Conservation (phyloP, 2,329 filamentous ascomycete species). For the Beauveria bassiana region DNA sequence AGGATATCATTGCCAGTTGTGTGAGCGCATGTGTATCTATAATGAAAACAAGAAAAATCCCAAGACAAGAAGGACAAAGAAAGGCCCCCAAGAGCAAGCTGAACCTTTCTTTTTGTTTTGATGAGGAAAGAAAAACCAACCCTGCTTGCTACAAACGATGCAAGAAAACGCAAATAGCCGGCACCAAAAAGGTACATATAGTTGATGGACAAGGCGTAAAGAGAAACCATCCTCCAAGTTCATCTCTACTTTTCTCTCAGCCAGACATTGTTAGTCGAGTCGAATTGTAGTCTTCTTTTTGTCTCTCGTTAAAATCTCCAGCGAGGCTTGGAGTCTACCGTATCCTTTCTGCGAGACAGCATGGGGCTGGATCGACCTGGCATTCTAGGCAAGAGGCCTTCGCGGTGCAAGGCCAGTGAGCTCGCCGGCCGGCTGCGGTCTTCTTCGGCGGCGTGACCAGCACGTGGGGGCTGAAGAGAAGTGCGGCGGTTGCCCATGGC, state of each 20-base stretch:
- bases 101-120: background rate
- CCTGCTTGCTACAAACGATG: background rate
- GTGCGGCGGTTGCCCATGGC: conserved; percentile 38
- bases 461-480: conserved; percentile 42
- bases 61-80: background rate
- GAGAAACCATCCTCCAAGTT: too few relatives aligned
- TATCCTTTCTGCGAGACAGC: conserved; percentile 32
- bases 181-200: background rate
- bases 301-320: conserved; percentile 35
- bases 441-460: conserved; percentile 24
- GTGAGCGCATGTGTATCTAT: conserved; percentile 2
- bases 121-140: background rate
- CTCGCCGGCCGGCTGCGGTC: conserved; percentile 42
- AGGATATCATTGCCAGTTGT: conserved; percentile 9
- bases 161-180: background rate
- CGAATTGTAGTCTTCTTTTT: background rate
- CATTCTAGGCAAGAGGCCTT: conserved; percentile 44
- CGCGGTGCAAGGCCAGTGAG: conserved; percentile 43
- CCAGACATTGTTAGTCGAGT: background rate
- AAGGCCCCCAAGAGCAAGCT: background rate
- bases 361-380: conserved; percentile 6
- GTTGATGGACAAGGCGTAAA: background rate
- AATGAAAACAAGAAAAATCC: background rate
- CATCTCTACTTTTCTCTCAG: background rate
- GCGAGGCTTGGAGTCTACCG: conserved; percentile 34